A percentile compares a stretch with the other conserved stretches of the same genome.
Evolutionary conservation across 441 rosid species (phyloP).

Genomic region (Theobroma grandiflorum): DNA sequence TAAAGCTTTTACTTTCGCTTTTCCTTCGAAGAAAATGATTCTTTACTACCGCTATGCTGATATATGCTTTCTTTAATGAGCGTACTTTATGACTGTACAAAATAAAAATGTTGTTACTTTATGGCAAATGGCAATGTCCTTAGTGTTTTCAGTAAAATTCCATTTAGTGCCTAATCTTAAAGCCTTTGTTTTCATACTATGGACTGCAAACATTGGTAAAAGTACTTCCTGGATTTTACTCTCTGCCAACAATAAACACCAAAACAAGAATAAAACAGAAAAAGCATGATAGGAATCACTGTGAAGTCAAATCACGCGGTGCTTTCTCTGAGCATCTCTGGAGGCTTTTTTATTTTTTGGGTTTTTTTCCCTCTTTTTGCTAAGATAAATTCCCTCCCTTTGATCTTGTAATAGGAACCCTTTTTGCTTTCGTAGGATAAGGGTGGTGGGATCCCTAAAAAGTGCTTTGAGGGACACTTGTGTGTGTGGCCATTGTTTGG

Average conservation of each 20-base stretch:
- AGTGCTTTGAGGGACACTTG: constrained; percentile 36
- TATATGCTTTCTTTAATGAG: constrained; percentile 22
- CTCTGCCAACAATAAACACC: neutral
- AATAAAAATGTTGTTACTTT: neutral
- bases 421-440: constrained; percentile 8
- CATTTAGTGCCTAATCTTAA: neutral
- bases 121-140: constrained; percentile 1
- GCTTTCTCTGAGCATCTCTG: constrained; percentile 21
- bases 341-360: neutral
- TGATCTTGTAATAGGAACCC: constrained; percentile 6
- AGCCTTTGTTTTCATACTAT: neutral
- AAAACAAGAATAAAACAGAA: neutral
- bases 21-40: constrained; percentile 20
- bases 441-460: constrained; percentile 43
- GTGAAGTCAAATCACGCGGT: constrained; percentile 32
- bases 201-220: neutral
- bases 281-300: neutral
- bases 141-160: neutral
- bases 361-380: neutral
- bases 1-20: constrained; percentile 26
- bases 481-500: constrained; percentile 38
- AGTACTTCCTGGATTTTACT: neutral
- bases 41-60: constrained; percentile 22
- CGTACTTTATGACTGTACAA: neutral
- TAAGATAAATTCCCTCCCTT: neutral